phyloP scores from a whole-genome alignment of 2,329 filamentous ascomycete species.

The Cyphellophora europaea region DNA sequence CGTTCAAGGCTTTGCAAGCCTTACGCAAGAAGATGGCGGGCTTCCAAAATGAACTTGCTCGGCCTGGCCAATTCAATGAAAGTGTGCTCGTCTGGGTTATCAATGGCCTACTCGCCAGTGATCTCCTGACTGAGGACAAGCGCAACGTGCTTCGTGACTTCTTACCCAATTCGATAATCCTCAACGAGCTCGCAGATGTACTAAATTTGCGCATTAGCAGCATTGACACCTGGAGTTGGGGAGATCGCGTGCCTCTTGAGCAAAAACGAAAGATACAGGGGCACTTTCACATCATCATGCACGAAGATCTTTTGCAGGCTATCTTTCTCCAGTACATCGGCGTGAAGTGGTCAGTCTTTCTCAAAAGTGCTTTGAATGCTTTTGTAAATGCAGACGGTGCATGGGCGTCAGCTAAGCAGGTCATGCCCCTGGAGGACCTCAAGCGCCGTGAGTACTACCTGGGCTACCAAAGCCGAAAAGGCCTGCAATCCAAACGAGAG shows the following conservation, averaged over 20 bases:
- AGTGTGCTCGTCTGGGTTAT: conserved; percentile 36
- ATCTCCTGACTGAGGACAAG: conserved; percentile 45
- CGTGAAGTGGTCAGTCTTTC: conserved; percentile 39
- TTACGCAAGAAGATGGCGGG: conserved; percentile 30
- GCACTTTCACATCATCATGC: conserved; percentile 51
- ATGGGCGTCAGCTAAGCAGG: conserved; percentile 29
- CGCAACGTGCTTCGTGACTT: conserved; percentile 41
- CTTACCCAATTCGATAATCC: conserved; percentile 37
- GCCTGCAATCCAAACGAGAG: neutral
- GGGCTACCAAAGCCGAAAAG: conserved; percentile 8
- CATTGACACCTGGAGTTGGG: conserved; percentile 45
- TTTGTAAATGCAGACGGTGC: conserved; percentile 28
- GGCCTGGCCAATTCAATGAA: conserved; percentile 30
- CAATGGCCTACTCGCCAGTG: conserved; percentile 38
- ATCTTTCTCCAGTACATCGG: conserved; percentile 48
- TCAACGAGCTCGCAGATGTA: conserved; percentile 47
- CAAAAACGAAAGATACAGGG: conserved; percentile 47
- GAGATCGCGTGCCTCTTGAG: conserved; percentile 31
- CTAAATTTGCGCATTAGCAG: conserved; percentile 46
- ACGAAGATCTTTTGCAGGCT: conserved; percentile 48
- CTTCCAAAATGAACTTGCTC: conserved; percentile 25
- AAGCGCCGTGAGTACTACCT: conserved; percentile 39
- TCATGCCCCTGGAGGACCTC: conserved; percentile 27
- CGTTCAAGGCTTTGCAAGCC: conserved; percentile 32
- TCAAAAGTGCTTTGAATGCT: conserved; percentile 32